Evolutionary conservation across 2,329 filamentous ascomycete genomes (phyloP), one percentile per base, ranked within the genome.

Genomic region (Penicillium occitanis): DNA sequence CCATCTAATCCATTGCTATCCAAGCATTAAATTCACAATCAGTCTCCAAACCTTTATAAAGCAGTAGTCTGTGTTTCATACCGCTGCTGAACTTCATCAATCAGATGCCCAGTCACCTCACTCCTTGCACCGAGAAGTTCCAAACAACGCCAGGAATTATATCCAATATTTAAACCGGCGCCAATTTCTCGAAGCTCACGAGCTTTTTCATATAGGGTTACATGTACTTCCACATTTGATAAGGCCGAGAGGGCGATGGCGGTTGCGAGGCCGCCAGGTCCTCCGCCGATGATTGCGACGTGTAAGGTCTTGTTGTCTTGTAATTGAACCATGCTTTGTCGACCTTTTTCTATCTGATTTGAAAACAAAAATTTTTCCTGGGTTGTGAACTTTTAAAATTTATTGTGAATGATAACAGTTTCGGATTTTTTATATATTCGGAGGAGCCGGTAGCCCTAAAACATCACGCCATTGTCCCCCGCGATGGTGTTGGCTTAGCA

Each of bases 81-180:
- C 76, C 76, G 69, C 64, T 78, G 72, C 5, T 75, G 53, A 14
- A 77, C 69, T 1, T 71, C 70, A 28, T 67, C 71, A 14, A 77
- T 75, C n/a, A 71, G 68, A 66, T 79, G 77, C 3, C 78, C 78
- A 37, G 71, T 79, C 0, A 80, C 72, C 11, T 66, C 68, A 53
- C 80, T 75, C 3, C 77, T 80, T 1, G 78, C 81, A 10, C 81
- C 82, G 2, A 84, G 73, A 33, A 83, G 69, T 55, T 80, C 80
- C 17, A 85, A 71, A 5, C 83, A 79, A 53, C 77, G 81, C 83
- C 82, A 84, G 14, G 78, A 78, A 69, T 84, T 83, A 7, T 77
- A 73, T 1, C 78, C 77, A 17, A 84, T 79, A 55, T 76, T 79
- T 64, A 84, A 83, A 0, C 82, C 83, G 0, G 82, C 82, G 0